Evolutionary conservation across 208 protist species (phyloP), one percentile per base, ranked within the genome.

Genomic region (Leishmania martiniquensis): DNA sequence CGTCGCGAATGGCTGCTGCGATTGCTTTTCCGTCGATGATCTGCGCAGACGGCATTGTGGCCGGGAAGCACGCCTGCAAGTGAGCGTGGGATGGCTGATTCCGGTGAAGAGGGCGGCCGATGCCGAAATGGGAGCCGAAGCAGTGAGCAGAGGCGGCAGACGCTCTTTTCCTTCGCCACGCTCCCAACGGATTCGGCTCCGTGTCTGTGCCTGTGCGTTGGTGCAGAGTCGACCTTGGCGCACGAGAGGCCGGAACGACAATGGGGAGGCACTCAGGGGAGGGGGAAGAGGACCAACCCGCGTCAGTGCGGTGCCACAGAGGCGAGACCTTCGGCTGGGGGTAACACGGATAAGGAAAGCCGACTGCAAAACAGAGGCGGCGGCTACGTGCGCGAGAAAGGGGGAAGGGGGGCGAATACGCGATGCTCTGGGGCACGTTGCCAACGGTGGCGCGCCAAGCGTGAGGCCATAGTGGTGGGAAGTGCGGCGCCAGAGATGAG

Each of bases 1-100:
- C 91, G 6, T 15, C 63, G 6, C 91, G 87, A 57, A 97, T 94
- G 25, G 80, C 60, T 37, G 84, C 84, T 13, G 96, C 91, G 37
- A 98, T 95, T 12, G 84, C 84, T 75, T 94, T 97, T 34, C 96
- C 96, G 72, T 98, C 94, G 81, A 98, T 97, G 60, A 98, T 85
- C 62, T 91, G 72, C 25, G 91, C 90, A 20, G 32, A 67, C 5
- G 86, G 83, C 91, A 97, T 97, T 17, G 2, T 55, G n/a, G 4
- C 17, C 10, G 2, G 12, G 4, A 57, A 47, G 4, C 13, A 72
- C 22, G n/a, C 17, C 2, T n/a, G 12, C n/a, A 42, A 20, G 20
- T 1, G 32, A 29, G 44, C 29, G 68, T 44, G 25, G n/a, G 20
- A 32, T 15, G 29, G 67, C 25, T 29, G 7, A 29, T 42, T n/a